Percentiles rank a stretch among this genome's conserved stretches.
These are phyloP conservation scores for Coemansia umbellata DNA, from an alignment of 192 early-diverging fungal species.

Conservation along the genomic window DNA sequence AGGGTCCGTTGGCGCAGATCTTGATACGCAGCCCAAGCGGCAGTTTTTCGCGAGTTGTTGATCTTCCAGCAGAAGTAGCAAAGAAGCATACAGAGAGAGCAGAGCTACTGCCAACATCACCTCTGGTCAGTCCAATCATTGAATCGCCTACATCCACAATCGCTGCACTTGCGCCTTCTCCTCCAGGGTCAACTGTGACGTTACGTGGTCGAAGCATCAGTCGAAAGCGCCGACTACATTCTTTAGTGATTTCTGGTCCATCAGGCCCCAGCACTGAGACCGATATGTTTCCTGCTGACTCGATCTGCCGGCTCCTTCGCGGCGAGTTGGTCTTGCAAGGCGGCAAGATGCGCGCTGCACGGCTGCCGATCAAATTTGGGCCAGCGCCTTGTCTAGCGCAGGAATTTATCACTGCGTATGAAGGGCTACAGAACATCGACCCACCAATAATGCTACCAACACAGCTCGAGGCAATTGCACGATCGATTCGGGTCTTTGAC, in stretches of 20 bases:
- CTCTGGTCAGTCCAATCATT: constrained; percentile 21
- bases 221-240: constrained; percentile 29
- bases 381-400: constrained; percentile 42
- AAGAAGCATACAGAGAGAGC: constrained; percentile 26
- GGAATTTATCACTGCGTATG: constrained; percentile 60
- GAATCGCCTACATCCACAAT: constrained; percentile 49
- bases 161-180: constrained; percentile 5
- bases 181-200: background rate
- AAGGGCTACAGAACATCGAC: constrained; percentile 59
- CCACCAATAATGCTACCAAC: constrained; percentile 63
- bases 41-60: constrained; percentile 59
- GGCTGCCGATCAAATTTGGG: constrained; percentile 31
- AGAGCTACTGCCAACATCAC: constrained; percentile 4
- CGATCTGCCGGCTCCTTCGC: constrained; percentile 32
- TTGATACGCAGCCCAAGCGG: constrained; percentile 79
- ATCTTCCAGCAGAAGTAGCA: constrained; percentile 39
- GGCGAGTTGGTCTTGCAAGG: constrained; percentile 28
- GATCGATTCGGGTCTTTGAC: constrained; percentile 82
- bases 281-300: constrained; percentile 26
- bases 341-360: constrained; percentile 10
- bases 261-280: constrained; percentile 5
- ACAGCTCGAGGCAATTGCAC: constrained; percentile 63
- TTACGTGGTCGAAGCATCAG: constrained; percentile 35
- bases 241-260: constrained; percentile 4
- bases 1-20: constrained; percentile 74